A percentile compares a stretch with the other conserved stretches of the same genome.
These are phyloP conservation scores for Trypanosoma melophagium DNA, from an alignment of 208 protist genomes.

Conservation along the genomic window DNA sequence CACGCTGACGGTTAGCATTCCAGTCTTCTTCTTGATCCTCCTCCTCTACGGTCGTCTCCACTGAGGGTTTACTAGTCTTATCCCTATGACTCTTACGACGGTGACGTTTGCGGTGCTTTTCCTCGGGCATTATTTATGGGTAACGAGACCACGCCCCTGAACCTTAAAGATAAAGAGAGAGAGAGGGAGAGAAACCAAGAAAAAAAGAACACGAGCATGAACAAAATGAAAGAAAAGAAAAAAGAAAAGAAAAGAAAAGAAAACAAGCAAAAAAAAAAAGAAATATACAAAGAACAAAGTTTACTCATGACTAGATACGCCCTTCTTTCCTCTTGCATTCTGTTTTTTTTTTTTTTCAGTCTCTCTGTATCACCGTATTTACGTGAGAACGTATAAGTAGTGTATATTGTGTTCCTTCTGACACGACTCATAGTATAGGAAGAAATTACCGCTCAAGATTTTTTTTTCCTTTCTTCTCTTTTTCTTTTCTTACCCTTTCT, in stretches of 20 bases:
- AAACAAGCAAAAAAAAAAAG: neutral
- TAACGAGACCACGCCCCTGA: neutral
- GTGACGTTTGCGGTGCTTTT: slow-evolving; percentile 9
- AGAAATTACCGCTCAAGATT: neutral
- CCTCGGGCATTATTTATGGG: slow-evolving; percentile 11
- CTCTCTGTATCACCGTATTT: neutral
- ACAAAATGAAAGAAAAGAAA: slow-evolving; percentile 15
- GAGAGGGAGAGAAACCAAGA: slow-evolving; percentile 15
- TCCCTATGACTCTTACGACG: slow-evolving; percentile 11
- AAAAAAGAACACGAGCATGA: slow-evolving; percentile 6
- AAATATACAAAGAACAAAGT: neutral
- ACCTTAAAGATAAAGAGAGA: slow-evolving; percentile 19
- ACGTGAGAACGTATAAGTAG: no score
- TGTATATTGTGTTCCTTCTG: no score
- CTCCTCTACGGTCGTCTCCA: neutral
- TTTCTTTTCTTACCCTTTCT: slow-evolving; percentile 8
- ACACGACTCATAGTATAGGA: no score
- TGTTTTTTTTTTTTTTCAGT: slow-evolving; percentile 9
- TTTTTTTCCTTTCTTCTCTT: neutral
- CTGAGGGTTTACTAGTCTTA: neutral
- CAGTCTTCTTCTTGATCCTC: slow-evolving; percentile 49
- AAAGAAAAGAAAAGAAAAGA: slow-evolving; percentile 9
- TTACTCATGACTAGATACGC: no score
- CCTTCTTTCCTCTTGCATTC: no score
- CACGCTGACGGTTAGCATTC: slow-evolving; percentile 54